A percentile compares a stretch with the other conserved stretches of the same genome.
These are phyloP conservation scores for Paulownia fortunei DNA, from an alignment of 257 asterid genomes.

Conservation along the genomic window DNA sequence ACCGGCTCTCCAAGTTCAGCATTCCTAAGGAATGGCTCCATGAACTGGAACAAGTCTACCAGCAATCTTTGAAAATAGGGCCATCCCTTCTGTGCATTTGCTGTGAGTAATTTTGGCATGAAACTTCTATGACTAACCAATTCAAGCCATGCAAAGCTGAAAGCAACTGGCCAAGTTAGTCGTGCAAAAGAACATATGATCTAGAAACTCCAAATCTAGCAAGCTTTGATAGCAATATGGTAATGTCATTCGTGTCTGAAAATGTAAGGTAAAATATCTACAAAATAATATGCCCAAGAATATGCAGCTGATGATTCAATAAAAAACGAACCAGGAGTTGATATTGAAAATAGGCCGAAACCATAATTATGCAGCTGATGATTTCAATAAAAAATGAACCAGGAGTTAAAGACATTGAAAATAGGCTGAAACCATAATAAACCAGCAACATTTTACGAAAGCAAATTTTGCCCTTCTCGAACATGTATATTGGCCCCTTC, in stretches of 20 bases:
- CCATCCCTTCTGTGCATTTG: slow-evolving; percentile 96
- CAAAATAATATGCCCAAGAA: neutral
- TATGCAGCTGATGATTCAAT: neutral
- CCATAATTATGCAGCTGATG: too few relatives aligned
- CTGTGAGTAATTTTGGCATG: slow-evolving; percentile 95
- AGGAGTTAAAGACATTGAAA: neutral
- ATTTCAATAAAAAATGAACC: neutral
- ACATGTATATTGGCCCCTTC: neutral
- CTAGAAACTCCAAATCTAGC: neutral
- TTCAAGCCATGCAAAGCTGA: slow-evolving; percentile 99
- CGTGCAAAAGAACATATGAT: neutral
- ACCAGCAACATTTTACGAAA: neutral
- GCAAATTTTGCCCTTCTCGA: neutral
- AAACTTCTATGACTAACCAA: slow-evolving; percentile 93
- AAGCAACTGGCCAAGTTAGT: slow-evolving; percentile 44
- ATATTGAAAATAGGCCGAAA: neutral
- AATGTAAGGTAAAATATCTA: neutral
- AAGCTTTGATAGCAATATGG: neutral
- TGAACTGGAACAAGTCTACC: slow-evolving; percentile 88
- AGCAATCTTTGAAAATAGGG: slow-evolving; percentile 85
- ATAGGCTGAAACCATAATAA: neutral
- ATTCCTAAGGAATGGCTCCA: slow-evolving; percentile 97
- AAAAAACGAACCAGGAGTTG: neutral
- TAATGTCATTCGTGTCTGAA: neutral
- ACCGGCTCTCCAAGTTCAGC: slow-evolving; percentile 95